Percentiles rank a stretch among this genome's conserved stretches.
Evolutionary conservation across 257 asterid species (phyloP).

Genomic region (Fraxinus cuspidata): DNA sequence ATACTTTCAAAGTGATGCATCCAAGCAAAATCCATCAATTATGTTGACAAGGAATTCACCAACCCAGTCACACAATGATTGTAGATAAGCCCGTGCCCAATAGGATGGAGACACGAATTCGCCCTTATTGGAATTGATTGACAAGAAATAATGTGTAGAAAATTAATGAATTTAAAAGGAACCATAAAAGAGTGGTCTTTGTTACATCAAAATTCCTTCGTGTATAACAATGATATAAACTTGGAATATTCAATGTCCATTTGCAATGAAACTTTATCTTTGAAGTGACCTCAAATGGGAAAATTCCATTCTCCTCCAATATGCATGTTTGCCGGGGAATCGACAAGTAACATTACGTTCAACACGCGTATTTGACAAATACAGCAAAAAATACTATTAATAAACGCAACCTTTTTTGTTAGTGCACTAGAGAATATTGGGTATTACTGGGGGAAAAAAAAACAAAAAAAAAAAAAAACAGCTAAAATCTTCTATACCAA

Average conservation of each 20-base stretch:
- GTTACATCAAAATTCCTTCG: constrained; percentile 11
- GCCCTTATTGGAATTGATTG: constrained; percentile 19
- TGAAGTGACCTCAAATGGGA: constrained; percentile 5
- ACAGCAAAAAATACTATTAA: neutral
- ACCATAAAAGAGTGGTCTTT: neutral
- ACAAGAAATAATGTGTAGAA: constrained; percentile 4
- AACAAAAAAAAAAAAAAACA: no score
- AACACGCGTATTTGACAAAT: neutral
- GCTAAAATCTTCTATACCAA: no score
- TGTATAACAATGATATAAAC: constrained; percentile 11
- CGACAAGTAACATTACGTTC: neutral
- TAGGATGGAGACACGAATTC: constrained; percentile 12
- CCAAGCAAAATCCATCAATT: neutral
- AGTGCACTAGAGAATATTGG: neutral
- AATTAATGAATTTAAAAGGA: neutral
- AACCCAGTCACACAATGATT: constrained; percentile 8
- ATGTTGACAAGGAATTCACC: constrained; percentile 14
- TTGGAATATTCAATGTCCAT: constrained; percentile 1
- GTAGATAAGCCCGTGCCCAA: constrained; percentile 21
- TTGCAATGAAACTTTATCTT: neutral
- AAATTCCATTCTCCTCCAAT: neutral
- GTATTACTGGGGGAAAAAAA: no score
- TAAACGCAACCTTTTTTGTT: no score
- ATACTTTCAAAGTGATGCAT: neutral
- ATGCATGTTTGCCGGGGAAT: neutral